These are phyloP conservation scores for Nigrospora osmanthi DNA, from an alignment of 2,329 filamentous ascomycete species.

Conservation along the genomic window DNA sequence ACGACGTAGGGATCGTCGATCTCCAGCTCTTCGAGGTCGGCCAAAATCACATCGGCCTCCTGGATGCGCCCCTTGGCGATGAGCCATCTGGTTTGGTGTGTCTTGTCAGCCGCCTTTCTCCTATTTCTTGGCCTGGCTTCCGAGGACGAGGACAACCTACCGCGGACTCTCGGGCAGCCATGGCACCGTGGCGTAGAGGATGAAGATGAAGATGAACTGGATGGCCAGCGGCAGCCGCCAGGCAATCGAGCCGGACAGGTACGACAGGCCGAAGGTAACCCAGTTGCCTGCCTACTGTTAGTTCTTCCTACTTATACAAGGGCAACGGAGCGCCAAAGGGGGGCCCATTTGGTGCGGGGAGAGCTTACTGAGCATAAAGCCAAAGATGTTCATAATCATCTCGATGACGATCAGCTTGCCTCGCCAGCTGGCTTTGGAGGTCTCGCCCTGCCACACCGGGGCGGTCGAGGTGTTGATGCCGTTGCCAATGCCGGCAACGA, in stretches of 20 bases:
- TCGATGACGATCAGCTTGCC: slow-evolving; percentile 24
- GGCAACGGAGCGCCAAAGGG: background rate
- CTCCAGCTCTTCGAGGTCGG: slow-evolving; percentile 13
- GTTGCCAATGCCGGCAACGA: slow-evolving; percentile 41
- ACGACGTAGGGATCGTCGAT: slow-evolving; percentile 15
- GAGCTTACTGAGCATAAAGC: slow-evolving; percentile 16
- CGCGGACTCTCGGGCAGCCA: slow-evolving; percentile 25
- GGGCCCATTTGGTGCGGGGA: too few species aligned
- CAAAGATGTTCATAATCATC: slow-evolving; percentile 21
- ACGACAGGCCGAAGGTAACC: slow-evolving; percentile 31
- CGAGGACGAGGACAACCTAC: slow-evolving; percentile 5
- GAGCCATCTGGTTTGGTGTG: slow-evolving; percentile 14
- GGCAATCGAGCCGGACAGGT: slow-evolving; percentile 22
- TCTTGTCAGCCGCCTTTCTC: too few species aligned
- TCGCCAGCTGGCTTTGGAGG: slow-evolving; percentile 19
- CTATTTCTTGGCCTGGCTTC: too few species aligned
- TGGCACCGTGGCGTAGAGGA: slow-evolving; percentile 18
- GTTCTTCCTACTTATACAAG: background rate
- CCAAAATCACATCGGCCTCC: slow-evolving; percentile 22
- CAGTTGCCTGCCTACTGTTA: slow-evolving; percentile 21
- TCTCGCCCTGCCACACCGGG: slow-evolving; percentile 30
- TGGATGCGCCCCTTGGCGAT: slow-evolving; percentile 16
- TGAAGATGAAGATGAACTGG: slow-evolving; percentile 32
- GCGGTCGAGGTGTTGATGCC: slow-evolving; percentile 30
- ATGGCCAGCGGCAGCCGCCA: slow-evolving; percentile 38